These are phyloP conservation scores for Schwanniomyces sp. DNA, from an alignment of 805 yeast species.

Conservation along the genomic window DNA sequence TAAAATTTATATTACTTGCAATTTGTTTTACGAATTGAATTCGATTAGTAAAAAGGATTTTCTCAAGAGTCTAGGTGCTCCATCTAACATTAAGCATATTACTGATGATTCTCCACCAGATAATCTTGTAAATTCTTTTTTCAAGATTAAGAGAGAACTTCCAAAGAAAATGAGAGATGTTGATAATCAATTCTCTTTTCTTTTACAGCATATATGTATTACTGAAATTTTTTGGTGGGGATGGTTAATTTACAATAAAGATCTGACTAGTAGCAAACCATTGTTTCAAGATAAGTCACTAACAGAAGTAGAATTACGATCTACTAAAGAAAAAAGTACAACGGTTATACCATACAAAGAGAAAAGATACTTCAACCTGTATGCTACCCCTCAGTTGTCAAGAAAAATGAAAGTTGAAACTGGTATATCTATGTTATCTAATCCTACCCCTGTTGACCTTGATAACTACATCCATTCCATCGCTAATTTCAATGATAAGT, in stretches of 20 bases:
- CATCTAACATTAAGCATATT: constrained; percentile 33
- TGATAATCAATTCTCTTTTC: constrained; percentile 25
- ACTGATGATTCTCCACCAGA: constrained; percentile 33
- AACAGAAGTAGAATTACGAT: constrained; percentile 18
- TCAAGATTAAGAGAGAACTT: constrained; percentile 27
- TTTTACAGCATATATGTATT: constrained; percentile 23
- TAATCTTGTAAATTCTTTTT: constrained; percentile 15
- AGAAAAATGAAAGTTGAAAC: constrained; percentile 36
- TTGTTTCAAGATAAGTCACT: constrained; percentile 23
- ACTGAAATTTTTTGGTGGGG: constrained; percentile 40
- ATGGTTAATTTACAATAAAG: constrained; percentile 40
- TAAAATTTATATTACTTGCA: constrained; percentile 30
- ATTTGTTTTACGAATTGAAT: constrained; percentile 29
- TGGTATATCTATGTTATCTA: constrained; percentile 24
- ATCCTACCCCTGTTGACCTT: not conserved
- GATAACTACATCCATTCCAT: constrained; percentile 7
- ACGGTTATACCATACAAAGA: constrained; percentile 25
- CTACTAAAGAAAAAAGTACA: constrained; percentile 15
- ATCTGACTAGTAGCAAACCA: constrained; percentile 26
- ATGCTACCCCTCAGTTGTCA: constrained; percentile 43
- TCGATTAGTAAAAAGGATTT: constrained; percentile 20
- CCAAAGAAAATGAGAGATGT: constrained; percentile 16
- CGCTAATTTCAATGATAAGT: constrained; percentile 6
- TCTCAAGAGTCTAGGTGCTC: constrained; percentile 20
- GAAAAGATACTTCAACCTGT: constrained; percentile 39